These are phyloP conservation scores for Nicotiana knightiana DNA, from an alignment of 257 asterid species.

Conservation along the genomic window DNA sequence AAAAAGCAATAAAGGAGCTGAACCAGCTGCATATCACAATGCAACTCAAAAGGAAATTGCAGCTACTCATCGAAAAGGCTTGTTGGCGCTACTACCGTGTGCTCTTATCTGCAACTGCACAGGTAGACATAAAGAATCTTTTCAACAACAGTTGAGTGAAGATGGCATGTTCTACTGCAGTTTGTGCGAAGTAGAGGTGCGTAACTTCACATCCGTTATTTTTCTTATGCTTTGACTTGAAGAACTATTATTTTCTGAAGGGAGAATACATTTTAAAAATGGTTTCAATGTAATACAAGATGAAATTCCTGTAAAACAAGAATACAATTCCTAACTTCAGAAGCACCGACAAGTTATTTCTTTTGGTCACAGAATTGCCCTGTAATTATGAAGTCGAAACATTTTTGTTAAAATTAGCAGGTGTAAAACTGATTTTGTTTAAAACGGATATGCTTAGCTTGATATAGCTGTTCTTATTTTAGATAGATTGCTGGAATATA, in stretches of 20 bases:
- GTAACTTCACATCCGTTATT: conserved; percentile 7
- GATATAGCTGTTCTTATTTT: neutral
- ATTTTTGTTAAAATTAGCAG: neutral
- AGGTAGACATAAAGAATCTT: conserved; percentile 45
- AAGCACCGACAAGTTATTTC: neutral
- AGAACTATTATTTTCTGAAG: neutral
- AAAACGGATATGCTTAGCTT: neutral
- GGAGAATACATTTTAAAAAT: neutral
- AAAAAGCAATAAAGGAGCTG: conserved; percentile 27
- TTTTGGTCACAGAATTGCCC: neutral
- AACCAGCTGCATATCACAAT: conserved; percentile 33
- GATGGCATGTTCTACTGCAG: conserved; percentile 99
- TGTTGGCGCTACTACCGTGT: conserved; percentile 62
- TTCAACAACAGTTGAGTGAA: conserved; percentile 67
- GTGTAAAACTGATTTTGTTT: neutral
- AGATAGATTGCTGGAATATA: neutral
- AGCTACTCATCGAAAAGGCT: conserved; percentile 21
- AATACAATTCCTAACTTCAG: neutral
- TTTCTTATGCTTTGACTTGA: neutral
- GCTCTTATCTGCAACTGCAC: conserved; percentile 44
- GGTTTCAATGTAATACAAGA: neutral
- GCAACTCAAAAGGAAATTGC: conserved; percentile 27
- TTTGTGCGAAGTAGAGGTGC: conserved; percentile 97
- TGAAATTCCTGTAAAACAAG: neutral
- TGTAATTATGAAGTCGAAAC: neutral